These are phyloP conservation scores for Chlamydomonas urium DNA, from an alignment of 139 green algal species.

Conservation along the genomic window DNA sequence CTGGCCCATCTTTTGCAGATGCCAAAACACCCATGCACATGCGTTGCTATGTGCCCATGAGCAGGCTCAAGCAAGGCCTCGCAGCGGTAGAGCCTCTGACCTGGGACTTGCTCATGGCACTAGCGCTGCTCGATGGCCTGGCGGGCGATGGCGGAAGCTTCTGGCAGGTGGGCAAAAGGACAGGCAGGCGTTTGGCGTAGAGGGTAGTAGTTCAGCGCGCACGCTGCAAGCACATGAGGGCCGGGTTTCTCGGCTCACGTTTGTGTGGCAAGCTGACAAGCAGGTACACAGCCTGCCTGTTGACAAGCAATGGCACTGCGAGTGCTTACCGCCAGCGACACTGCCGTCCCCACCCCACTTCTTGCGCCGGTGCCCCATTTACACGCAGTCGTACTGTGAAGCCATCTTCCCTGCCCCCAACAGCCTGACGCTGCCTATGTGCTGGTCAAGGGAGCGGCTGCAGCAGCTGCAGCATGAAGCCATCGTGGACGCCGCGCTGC, in stretches of 20 bases:
- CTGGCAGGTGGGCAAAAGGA: constrained; percentile 22
- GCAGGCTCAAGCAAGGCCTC: constrained; percentile 24
- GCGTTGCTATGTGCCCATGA: background rate
- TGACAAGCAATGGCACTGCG: no score
- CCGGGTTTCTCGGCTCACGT: background rate
- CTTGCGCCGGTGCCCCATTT: background rate
- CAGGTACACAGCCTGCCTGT: no score
- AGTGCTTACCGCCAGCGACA: no score
- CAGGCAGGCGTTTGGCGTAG: background rate
- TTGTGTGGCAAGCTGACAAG: no score
- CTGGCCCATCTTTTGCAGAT: background rate
- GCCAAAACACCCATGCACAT: background rate
- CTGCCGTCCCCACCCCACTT: background rate
- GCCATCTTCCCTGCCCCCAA: constrained; percentile 48
- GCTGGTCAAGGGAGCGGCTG: constrained; percentile 39
- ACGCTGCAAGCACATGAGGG: no score
- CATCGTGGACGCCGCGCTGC: constrained; percentile 36
- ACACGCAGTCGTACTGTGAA: constrained; percentile 16
- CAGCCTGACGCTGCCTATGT: constrained; percentile 52
- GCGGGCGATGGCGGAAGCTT: constrained; percentile 42
- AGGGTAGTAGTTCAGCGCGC: no score
- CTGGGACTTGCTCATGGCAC: constrained; percentile 61
- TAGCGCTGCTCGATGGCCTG: constrained; percentile 57
- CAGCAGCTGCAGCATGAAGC: constrained; percentile 49
- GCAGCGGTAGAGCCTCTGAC: constrained; percentile 29